Conservation (phyloP, 306 rosid genomes). For the Crotalaria pallida region DNA sequence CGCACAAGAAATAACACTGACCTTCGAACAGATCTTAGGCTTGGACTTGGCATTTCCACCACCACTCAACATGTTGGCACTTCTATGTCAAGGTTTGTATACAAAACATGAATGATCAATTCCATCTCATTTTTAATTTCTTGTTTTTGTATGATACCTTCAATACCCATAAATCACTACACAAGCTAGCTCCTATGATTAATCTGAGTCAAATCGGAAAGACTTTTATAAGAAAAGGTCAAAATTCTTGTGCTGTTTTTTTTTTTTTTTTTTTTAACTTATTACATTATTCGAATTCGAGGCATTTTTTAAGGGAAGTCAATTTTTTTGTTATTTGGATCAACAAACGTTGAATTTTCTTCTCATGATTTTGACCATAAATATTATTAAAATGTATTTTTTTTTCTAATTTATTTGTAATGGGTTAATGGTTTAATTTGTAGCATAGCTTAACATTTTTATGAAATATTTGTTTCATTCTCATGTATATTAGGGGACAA, state of each 20-base stretch:
- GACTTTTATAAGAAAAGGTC: no score
- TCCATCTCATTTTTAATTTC: background rate
- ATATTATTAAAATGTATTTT: background rate
- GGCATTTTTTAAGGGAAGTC: no score
- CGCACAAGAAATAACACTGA: slow-evolving; percentile 19
- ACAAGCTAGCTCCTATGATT: no score
- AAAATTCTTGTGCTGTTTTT: no score
- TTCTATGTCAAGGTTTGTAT: slow-evolving; percentile 36
- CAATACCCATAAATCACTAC: no score
- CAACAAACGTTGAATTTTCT: background rate
- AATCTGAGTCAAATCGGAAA: no score
- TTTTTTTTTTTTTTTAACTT: no score
- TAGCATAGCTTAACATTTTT: background rate
- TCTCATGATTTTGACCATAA: background rate
- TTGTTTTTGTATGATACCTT: no score
- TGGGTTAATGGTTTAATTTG: background rate
- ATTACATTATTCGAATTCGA: no score
- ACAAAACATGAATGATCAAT: background rate
- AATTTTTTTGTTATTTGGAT: no score
- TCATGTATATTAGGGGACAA: slow-evolving; percentile 28
- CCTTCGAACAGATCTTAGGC: slow-evolving; percentile 60
- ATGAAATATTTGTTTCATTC: background rate
- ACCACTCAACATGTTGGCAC: slow-evolving; percentile 36
- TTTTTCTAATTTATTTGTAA: background rate
- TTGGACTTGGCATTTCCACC: slow-evolving; percentile 49